Base-by-base conservation (phyloP, 108 stramenopile species). In the Fragilaria radians region DNA sequence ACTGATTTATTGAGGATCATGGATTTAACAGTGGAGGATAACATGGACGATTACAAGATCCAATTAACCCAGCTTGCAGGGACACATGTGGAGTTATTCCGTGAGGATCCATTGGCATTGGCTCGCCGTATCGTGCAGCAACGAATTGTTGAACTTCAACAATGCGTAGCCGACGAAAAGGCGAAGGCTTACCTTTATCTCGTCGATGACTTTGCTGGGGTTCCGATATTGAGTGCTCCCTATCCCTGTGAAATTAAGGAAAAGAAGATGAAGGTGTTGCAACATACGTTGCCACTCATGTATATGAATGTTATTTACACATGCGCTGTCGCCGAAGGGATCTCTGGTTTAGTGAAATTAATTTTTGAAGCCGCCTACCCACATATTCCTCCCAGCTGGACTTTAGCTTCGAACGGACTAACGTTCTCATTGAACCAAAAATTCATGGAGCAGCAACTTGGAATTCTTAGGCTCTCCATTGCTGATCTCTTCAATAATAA, bases 151-250 rank as follows among this genome's bases (percentile, higher is more conserved):
- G 56, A 65, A 24, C 52, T 87, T 1, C 46, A 26, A 5, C 60
- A 55, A 21, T 51, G 63, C 54, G 79, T 70, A 66, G 61, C 61
- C 28, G 71, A 87, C 36, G 52, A 66, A 23, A 62, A 57, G 26
- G n/a, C n/a, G n/a, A 66, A 61, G 42, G 68, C 66, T 0, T 74
- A 68, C 54, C 59, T 87, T 3, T 87, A 87, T 55, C 59, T 83
- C 17, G 74, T 87, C 26, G 86, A 87, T 30, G 86, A 87, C 54
- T 73, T 50, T 56, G 56, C 47, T 17, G 76, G 80, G 51, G 26
- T 76, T 25, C 86, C 86, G 48, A 46, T 68, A 23, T 64, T 66
- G 28, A 63, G 64, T 3, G 18, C 19, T 14, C 67, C 83, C 47
- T 63, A 78, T 21, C 73, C 63, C 0, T 28, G 81, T 24, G 68